Base-by-base conservation (phyloP, 176 grass and related monocot species). In the Carex scoparia region DNA sequence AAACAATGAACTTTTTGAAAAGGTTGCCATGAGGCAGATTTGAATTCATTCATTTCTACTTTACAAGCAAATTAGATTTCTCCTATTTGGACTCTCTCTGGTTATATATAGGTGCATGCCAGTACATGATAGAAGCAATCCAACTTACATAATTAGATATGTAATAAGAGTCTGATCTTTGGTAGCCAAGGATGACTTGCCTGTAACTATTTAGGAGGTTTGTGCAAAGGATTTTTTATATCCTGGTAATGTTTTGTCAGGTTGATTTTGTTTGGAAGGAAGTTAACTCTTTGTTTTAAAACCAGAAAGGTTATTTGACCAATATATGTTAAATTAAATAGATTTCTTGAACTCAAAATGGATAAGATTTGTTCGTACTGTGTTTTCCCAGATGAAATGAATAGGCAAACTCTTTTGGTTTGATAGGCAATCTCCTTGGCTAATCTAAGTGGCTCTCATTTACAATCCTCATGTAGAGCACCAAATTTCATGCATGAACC, bases 121-220 rank as follows among this genome's bases (percentile, higher is more conserved):
- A 42, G 59, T 81, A 44, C 10, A 46, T 46, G 44, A 46, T 23
- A 23, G 79, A 81, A 42, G 56, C 61, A 64, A 64, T 46, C 79
- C 35, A 64, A 65, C 33, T 11, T 30, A 63, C 31, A 63, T 77
- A 44, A 44, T 46, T 3, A 42, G 37, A 28, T 81, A 42, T 64
- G 31, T 63, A 63, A 64, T 81, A 81, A 27, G 79, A 81, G 55
- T 63, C 44, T 57, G 53, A 46, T 37, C 81, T 84, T 88, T 84
- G 86, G 55, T 88, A 88, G 86, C 86, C 86, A 88, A 88, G 86
- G 86, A 88, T 88, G 86, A 88, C 69, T 88, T 88, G 86, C 86
- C 69, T 84, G 75, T 79, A 74, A 54, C 51, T 32, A 81, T 61
- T 30, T 59, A 37, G 46, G 46, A 82, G 55, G 48, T 31, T 46